Evolutionary conservation across 352 stramenopile genomes (phyloP).

Genomic region (Elongisporangium undulatum): DNA sequence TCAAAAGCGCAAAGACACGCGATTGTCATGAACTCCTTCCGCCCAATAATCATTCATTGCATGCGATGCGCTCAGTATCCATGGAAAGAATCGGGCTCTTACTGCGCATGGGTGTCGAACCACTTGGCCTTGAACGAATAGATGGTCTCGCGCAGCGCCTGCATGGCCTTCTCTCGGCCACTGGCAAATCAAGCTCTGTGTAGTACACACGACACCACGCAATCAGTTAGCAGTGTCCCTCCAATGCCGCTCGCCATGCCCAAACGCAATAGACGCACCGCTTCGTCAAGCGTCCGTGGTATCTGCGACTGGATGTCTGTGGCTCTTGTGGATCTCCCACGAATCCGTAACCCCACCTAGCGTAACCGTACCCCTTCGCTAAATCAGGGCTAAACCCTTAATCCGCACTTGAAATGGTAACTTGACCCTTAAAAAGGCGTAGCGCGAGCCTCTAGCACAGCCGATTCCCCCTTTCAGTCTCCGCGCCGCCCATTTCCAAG

Average conservation of each 20-base stretch:
- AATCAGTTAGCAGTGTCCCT: background rate
- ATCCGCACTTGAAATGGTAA: background rate
- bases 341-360: background rate
- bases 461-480: background rate
- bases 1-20: background rate
- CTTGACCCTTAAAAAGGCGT: background rate
- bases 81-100: conserved; percentile 4
- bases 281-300: background rate
- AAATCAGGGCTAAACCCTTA: background rate
- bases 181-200: background rate
- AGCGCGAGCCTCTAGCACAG: background rate
- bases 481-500: background rate
- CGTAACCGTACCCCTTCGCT: background rate
- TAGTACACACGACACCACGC: background rate
- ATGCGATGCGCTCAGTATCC: conserved; percentile 1
- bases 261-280: background rate
- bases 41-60: background rate
- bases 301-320: background rate
- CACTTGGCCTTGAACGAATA: conserved; percentile 82
- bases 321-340: background rate
- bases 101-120: conserved; percentile 80
- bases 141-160: conserved; percentile 62
- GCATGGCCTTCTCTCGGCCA: conserved; percentile 23
- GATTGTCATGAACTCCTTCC: background rate
- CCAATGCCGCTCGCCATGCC: background rate